Conservation (phyloP, 2,329 filamentous ascomycete genomes). For the Diaporthe longicolla region DNA sequence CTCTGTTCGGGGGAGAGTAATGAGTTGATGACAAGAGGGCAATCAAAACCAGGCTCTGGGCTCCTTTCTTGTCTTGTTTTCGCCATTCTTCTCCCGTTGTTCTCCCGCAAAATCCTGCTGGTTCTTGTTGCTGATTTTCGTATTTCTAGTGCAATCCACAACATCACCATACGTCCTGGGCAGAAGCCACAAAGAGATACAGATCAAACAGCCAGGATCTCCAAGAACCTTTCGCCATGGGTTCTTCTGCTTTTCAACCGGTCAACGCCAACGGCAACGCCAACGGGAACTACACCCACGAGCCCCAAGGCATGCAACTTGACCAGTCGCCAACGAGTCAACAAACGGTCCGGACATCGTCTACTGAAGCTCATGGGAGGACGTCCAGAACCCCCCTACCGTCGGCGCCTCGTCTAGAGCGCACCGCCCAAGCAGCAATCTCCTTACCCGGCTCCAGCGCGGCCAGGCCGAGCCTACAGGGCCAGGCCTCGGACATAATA, state of each 20-base stretch:
- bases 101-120: too few relatives aligned
- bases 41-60: neutral
- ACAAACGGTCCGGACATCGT: constrained; percentile 48
- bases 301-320: constrained; percentile 69
- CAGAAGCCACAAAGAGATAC: constrained; percentile 70
- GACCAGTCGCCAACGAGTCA: constrained; percentile 58
- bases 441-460: constrained; percentile 64
- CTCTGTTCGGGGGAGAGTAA: neutral
- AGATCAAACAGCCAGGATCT: constrained; percentile 66
- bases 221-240: constrained; percentile 50
- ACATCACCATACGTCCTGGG: constrained; percentile 74
- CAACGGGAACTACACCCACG: constrained; percentile 56
- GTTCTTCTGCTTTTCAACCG: constrained; percentile 24
- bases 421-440: constrained; percentile 56
- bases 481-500: constrained; percentile 63
- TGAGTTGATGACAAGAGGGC: neutral
- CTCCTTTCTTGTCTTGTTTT: neutral
- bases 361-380: constrained; percentile 61
- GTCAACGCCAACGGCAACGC: constrained; percentile 43
- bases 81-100: too few relatives aligned
- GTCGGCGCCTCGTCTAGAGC: constrained; percentile 68
- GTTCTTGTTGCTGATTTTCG: neutral
- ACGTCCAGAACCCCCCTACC: constrained; percentile 70
- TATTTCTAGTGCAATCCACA: constrained; percentile 67
- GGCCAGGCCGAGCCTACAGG: constrained; percentile 67